These are phyloP conservation scores for Saccharomycopsis microspora DNA, from an alignment of 805 yeast species.

Conservation along the genomic window DNA sequence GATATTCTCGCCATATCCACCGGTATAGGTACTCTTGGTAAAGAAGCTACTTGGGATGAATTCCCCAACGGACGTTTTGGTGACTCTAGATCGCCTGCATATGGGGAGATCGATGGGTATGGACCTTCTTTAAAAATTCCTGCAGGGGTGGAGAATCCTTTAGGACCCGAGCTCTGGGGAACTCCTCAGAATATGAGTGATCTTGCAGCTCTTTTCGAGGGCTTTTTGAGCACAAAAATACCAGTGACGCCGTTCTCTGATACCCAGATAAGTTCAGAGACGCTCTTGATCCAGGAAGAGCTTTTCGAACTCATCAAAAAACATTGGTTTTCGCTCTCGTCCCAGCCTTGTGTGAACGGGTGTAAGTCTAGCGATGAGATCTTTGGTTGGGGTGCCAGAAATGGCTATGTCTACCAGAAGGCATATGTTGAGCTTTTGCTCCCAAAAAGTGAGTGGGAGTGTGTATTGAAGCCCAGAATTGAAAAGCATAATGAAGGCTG, in stretches of 20 bases:
- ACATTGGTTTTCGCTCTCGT: slow-evolving; percentile 79
- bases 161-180: slow-evolving; percentile 65
- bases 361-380: slow-evolving; percentile 70
- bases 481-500: slow-evolving; percentile 20
- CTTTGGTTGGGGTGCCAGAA: slow-evolving; percentile 95
- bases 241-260: slow-evolving; percentile 90
- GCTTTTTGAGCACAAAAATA: slow-evolving; percentile 63
- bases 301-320: slow-evolving; percentile 53
- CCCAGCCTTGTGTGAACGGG: slow-evolving; percentile 91
- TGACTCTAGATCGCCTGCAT: slow-evolving; percentile 91
- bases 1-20: slow-evolving; percentile 66
- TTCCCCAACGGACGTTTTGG: slow-evolving; percentile 94
- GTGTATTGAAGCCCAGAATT: slow-evolving; percentile 40
- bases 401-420: slow-evolving; percentile 86
- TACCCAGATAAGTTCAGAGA: slow-evolving; percentile 74
- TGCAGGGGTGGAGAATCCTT: slow-evolving; percentile 38
- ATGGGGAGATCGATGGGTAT: slow-evolving; percentile 96
- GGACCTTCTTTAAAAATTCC: slow-evolving; percentile 71
- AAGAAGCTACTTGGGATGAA: slow-evolving; percentile 95
- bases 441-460: slow-evolving; percentile 60
- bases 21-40: slow-evolving; percentile 75
- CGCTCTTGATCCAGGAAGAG: slow-evolving; percentile 87
- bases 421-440: slow-evolving; percentile 86
- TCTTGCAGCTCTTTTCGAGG: slow-evolving; percentile 52
- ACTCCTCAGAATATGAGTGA: slow-evolving; percentile 51